A percentile compares a stretch with the other conserved stretches of the same genome.
Evolutionary conservation across 2,329 filamentous ascomycete species (phyloP).

Genomic region (Aspergillus quadrilineatus): DNA sequence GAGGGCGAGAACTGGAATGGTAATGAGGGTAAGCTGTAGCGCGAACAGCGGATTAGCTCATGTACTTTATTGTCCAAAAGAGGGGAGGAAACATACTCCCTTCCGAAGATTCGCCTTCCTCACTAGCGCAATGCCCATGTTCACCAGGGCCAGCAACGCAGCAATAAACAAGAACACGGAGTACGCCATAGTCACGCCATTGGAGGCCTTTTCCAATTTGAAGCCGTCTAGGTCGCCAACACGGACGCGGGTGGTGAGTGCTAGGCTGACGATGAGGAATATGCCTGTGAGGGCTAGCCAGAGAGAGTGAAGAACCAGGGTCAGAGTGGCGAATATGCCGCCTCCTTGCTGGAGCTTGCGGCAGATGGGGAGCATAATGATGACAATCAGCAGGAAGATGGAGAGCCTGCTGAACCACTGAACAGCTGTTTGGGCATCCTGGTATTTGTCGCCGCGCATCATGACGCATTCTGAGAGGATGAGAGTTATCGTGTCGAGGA

Average conservation of each 20-base stretch:
- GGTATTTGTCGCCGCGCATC: neutral
- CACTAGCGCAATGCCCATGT: constrained; percentile 12
- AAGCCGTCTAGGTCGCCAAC: neutral
- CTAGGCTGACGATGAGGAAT: constrained; percentile 12
- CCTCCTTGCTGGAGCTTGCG: constrained; percentile 13
- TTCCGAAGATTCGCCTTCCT: constrained; percentile 2
- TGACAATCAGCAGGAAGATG: constrained; percentile 2
- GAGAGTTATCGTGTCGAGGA: constrained; percentile 7
- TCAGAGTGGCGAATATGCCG: neutral
- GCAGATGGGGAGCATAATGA: constrained; percentile 19
- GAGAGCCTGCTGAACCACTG: constrained; percentile 10
- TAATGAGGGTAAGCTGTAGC: constrained; percentile 4
- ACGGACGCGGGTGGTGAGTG: constrained; percentile 3
- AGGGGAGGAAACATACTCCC: constrained; percentile 8
- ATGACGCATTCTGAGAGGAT: constrained; percentile 12
- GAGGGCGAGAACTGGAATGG: constrained; percentile 3
- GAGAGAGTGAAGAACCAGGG: constrained; percentile 5
- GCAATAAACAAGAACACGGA: constrained; percentile 14
- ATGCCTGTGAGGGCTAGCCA: constrained; percentile 11
- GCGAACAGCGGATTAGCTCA: neutral
- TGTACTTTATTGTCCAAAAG: neutral
- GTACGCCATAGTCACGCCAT: constrained; percentile 7
- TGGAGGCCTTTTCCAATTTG: neutral
- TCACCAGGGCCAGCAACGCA: constrained; percentile 9
- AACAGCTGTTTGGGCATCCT: neutral